Evolutionary conservation across 2,329 filamentous ascomycete genomes (phyloP).

Genomic region (Ambrosiella xylebori): DNA sequence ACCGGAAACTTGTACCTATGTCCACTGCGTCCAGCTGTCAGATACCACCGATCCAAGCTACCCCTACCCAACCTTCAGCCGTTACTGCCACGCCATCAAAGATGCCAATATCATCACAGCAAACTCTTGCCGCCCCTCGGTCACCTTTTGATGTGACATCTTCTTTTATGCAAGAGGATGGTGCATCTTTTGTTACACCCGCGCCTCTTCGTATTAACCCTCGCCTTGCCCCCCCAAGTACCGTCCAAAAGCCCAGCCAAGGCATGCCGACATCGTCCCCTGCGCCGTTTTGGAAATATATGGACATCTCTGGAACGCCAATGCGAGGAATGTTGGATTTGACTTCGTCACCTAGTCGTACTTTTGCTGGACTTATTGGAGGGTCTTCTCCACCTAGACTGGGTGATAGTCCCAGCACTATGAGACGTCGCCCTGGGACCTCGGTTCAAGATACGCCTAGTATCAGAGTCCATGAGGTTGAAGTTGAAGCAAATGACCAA

Average conservation of each 20-base stretch:
- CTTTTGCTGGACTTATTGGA: constrained; percentile 5
- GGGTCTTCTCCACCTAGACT: constrained; percentile 6
- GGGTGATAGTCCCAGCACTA: constrained; percentile 14
- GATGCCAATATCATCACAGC: constrained; percentile 5
- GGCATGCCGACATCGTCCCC: constrained; percentile 76
- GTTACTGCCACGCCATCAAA: neutral
- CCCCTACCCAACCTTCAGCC: neutral
- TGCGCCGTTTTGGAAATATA: constrained; percentile 78
- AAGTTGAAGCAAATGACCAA: constrained; percentile 18
- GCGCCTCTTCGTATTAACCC: constrained; percentile 58
- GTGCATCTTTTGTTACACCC: constrained; percentile 48
- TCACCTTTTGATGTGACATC: constrained; percentile 42
- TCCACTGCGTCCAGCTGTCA: constrained; percentile 23
- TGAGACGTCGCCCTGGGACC: constrained; percentile 14
- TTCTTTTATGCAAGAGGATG: constrained; percentile 44
- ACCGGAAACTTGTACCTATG: constrained; percentile 8
- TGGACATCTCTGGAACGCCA: constrained; percentile 59
- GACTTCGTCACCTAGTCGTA: constrained; percentile 43
- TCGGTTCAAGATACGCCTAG: too few species aligned
- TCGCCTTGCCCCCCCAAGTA: constrained; percentile 61
- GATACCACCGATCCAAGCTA: constrained; percentile 4
- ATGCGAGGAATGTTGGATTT: constrained; percentile 32
- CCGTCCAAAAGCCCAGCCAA: constrained; percentile 63
- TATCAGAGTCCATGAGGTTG: neutral
- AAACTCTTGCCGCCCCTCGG: constrained; percentile 20